Conservation (phyloP, 2,329 filamentous ascomycete genomes). For the Cladosporium oxysporum region DNA sequence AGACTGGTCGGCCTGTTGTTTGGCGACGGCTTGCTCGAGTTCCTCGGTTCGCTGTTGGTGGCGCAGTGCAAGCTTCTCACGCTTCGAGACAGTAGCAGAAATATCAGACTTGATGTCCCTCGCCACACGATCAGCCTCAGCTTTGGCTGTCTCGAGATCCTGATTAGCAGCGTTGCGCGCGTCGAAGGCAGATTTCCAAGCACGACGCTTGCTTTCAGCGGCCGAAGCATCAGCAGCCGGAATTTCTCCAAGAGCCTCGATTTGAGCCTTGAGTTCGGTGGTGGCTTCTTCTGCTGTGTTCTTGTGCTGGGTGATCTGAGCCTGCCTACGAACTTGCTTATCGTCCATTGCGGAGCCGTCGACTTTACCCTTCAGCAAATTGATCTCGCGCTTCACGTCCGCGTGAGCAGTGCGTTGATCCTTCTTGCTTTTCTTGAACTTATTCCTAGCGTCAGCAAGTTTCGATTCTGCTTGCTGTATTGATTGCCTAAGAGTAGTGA, state of each 20-base stretch:
- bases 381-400: slow-evolving; percentile 70
- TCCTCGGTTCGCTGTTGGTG: slow-evolving; percentile 73
- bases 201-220: slow-evolving; percentile 59
- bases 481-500: slow-evolving; percentile 73
- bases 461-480: slow-evolving; percentile 72
- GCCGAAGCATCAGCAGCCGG: slow-evolving; percentile 63
- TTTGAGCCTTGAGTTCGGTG: slow-evolving; percentile 56
- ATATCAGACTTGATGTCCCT: slow-evolving; percentile 66
- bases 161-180: slow-evolving; percentile 52
- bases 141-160: slow-evolving; percentile 64
- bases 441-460: slow-evolving; percentile 67
- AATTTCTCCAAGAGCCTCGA: slow-evolving; percentile 65
- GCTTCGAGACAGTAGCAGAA: slow-evolving; percentile 63
- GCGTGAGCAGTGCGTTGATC: slow-evolving; percentile 72
- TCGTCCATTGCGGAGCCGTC: slow-evolving; percentile 72
- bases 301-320: slow-evolving; percentile 74
- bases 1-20: slow-evolving; percentile 58
- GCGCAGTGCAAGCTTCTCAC: slow-evolving; percentile 70
- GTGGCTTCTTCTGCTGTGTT: slow-evolving; percentile 68
- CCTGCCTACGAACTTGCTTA: slow-evolving; percentile 71
- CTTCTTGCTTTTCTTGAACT: slow-evolving; percentile 70
- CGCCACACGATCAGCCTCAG: slow-evolving; percentile 62
- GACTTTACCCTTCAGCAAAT: slow-evolving; percentile 66
- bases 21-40: slow-evolving; percentile 68
- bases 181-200: slow-evolving; percentile 58